Evolutionary conservation across 345 rosid species (phyloP).

Genomic region (Aethionema arabicum): DNA sequence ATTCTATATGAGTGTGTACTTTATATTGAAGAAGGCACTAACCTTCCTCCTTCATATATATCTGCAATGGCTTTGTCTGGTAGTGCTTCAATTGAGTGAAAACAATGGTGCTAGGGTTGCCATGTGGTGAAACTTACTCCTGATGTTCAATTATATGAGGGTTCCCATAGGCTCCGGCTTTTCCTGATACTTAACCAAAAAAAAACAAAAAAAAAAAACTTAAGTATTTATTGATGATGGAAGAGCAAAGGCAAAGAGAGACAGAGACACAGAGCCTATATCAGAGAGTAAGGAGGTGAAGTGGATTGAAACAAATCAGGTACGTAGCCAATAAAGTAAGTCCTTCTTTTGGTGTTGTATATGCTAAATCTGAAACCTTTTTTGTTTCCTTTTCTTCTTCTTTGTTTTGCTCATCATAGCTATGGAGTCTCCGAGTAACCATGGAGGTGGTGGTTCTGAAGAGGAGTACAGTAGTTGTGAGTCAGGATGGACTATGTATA

Average conservation of each 20-base stretch:
- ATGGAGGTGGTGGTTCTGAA: conserved; percentile 30
- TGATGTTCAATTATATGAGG: conserved; percentile 46
- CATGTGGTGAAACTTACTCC: conserved; percentile 45
- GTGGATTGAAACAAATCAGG: conserved; percentile 28
- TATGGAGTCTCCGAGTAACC: conserved; percentile 51
- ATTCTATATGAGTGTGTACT: conserved; percentile 32
- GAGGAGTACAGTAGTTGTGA: conserved; percentile 50
- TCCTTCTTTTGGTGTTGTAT: conserved; percentile 6
- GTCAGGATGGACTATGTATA: conserved; percentile 69
- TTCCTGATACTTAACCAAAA: conserved; percentile 26
- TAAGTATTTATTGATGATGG: conserved; percentile 37
- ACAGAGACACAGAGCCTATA: conserved; percentile 30
- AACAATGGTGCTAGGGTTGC: conserved; percentile 46
- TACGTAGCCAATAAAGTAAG: conserved; percentile 16
- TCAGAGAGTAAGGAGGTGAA: conserved; percentile 32
- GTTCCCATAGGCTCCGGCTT: conserved; percentile 38
- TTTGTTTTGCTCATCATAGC: conserved; percentile 12
- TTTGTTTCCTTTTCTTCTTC: conserved; percentile 21
- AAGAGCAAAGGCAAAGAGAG: conserved; percentile 36
- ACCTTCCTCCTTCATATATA: conserved; percentile 36
- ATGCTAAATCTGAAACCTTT: conserved; percentile 3
- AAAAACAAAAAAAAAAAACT: background rate
- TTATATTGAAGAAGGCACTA: conserved; percentile 39
- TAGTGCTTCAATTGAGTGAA: conserved; percentile 47
- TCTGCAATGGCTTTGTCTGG: conserved; percentile 51